phyloP scores from a whole-genome alignment of 768 basidiomycete genomes.

The Russula foetens region DNA sequence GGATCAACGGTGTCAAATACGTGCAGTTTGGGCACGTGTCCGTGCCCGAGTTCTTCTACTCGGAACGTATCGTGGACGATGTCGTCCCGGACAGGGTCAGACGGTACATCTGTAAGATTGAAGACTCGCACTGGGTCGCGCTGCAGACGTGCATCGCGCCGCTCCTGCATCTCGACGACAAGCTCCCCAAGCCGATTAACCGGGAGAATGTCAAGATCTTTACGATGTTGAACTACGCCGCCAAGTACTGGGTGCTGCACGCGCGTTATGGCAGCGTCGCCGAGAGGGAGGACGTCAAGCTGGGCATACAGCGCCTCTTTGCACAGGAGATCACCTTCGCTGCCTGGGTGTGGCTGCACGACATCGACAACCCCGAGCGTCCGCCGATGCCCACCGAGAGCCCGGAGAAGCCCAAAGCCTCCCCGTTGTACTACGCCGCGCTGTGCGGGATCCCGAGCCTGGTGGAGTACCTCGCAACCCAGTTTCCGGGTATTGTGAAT shows the following conservation, averaged over 20 bases:
- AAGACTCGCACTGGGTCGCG: constrained; percentile 6
- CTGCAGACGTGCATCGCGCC: constrained; percentile 3
- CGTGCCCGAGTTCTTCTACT: constrained; percentile 2
- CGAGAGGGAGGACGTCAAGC: not conserved
- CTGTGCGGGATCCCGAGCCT: constrained; percentile 2
- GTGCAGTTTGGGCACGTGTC: constrained; percentile 11
- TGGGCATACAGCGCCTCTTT: constrained; percentile 13
- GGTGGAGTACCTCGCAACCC: constrained; percentile 1
- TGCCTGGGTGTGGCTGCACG: constrained; percentile 8
- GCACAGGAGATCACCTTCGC: not conserved
- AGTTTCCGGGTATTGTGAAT: not conserved
- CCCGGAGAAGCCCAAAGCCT: not conserved
- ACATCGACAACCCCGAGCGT: constrained; percentile 8
- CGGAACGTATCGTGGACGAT: not conserved
- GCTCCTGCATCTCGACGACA: constrained; percentile 8
- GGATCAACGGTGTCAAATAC: not conserved
- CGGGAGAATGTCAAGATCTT: constrained; percentile 8
- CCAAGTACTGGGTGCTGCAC: constrained; percentile 2
- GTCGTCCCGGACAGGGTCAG: not conserved
- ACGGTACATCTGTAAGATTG: not conserved
- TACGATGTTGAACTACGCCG: constrained; percentile 11
- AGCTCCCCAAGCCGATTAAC: not conserved
- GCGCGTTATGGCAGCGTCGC: not conserved
- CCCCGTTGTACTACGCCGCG: constrained; percentile 9
- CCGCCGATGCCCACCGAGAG: not conserved